phyloP scores from a whole-genome alignment of 2,329 filamentous ascomycete genomes.

The Cordyceps farinosa region DNA sequence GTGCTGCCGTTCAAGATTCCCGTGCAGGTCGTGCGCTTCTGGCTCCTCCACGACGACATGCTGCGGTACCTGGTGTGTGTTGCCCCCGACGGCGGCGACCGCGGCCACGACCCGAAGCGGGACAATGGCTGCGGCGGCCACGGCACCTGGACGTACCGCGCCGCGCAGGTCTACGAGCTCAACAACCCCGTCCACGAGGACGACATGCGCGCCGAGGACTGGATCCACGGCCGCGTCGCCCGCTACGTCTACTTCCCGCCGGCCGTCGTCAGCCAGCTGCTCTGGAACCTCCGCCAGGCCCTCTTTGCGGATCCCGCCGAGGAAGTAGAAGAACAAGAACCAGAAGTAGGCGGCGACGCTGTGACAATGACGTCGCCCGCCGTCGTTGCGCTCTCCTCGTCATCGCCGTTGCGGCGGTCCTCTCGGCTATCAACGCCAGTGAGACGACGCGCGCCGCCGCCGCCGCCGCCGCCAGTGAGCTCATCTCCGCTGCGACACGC shows the following conservation, averaged over 20 bases:
- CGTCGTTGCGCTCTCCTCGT: constrained; percentile 18
- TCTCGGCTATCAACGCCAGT: not conserved
- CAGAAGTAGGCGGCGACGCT: no score
- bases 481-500: constrained; percentile 12
- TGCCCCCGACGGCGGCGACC: constrained; percentile 25
- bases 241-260: constrained; percentile 54
- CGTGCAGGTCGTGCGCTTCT: constrained; percentile 53
- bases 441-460: not conserved
- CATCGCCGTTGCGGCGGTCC: constrained; percentile 1
- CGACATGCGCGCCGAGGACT: constrained; percentile 52
- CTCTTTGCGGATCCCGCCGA: constrained; percentile 34
- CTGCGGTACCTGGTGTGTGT: constrained; percentile 59
- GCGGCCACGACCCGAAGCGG: constrained; percentile 28
- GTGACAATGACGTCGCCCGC: not conserved
- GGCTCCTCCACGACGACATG: constrained; percentile 55
- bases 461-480: constrained; percentile 17
- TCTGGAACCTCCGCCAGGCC: constrained; percentile 55
- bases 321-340: not conserved
- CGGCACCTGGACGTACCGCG: constrained; percentile 27
- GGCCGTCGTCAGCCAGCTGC: constrained; percentile 53
- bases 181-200: constrained; percentile 54
- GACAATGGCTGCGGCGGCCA: constrained; percentile 16
- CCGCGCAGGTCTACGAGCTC: constrained; percentile 55
- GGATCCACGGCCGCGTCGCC: constrained; percentile 48
- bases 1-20: constrained; percentile 55